Conservation (phyloP, 768 basidiomycete genomes). For the Tubosaeta sp. region DNA sequence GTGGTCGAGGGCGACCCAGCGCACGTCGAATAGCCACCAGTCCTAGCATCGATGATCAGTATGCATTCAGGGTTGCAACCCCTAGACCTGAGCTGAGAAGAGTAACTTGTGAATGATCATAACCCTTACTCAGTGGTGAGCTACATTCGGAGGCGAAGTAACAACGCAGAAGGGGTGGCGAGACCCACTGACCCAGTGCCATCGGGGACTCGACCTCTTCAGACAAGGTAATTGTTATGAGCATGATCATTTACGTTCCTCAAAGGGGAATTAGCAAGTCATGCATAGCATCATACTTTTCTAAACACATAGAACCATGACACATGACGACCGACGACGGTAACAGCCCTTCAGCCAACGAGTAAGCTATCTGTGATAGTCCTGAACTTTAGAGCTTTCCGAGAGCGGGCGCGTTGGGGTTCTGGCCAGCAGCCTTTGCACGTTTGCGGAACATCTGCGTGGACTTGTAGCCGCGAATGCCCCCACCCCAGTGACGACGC, state of each 20-base stretch:
- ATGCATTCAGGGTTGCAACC: too few relatives aligned
- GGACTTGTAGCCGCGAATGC: conserved; percentile 91
- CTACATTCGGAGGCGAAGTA: too few relatives aligned
- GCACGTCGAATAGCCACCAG: not conserved
- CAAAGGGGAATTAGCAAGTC: conserved; percentile 1
- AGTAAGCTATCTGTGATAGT: too few relatives aligned
- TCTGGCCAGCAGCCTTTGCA: conserved; percentile 85
- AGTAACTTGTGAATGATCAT: too few relatives aligned
- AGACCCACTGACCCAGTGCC: too few relatives aligned
- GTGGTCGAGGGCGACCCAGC: not conserved
- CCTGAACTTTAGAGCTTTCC: conserved; percentile 56
- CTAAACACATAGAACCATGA: conserved; percentile 16
- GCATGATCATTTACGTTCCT: conserved; percentile 1
- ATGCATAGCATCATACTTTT: conserved; percentile 16
- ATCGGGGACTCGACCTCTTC: too few relatives aligned
- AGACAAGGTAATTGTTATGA: not conserved
- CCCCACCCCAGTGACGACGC: conserved; percentile 93
- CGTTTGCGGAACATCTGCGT: conserved; percentile 91
- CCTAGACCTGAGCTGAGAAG: too few relatives aligned
- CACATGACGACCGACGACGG: conserved; percentile 8
- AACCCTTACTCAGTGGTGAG: too few relatives aligned
- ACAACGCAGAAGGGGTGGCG: too few relatives aligned
- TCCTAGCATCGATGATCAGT: not conserved
- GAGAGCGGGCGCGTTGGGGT: conserved; percentile 47
- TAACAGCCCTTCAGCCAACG: not conserved